Evolutionary conservation across 2,329 filamentous ascomycete genomes (phyloP).

Genomic region (Cladophialophora bantiana): DNA sequence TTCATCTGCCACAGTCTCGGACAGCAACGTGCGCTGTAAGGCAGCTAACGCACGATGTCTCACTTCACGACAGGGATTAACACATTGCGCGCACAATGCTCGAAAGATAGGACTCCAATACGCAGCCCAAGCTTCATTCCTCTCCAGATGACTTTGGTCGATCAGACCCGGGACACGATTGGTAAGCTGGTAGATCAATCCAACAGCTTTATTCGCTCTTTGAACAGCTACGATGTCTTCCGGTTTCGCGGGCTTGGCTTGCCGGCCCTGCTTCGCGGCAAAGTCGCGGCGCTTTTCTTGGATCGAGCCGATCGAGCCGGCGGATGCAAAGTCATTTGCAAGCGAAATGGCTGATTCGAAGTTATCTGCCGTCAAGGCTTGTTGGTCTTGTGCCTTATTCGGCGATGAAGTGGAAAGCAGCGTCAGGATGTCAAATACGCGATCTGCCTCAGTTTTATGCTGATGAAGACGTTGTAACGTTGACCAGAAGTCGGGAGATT

Average conservation of each 20-base stretch:
- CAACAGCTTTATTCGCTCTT: conserved; percentile 80
- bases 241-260: conserved; percentile 35
- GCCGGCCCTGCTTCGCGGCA: conserved; percentile 38
- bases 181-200: conserved; percentile 82
- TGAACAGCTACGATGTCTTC: conserved; percentile 75
- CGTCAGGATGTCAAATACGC: conserved; percentile 88
- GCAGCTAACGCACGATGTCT: conserved; percentile 86
- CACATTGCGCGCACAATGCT: conserved; percentile 85
- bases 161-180: conserved; percentile 84
- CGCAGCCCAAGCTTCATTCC: conserved; percentile 90
- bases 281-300: conserved; percentile 41
- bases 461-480: conserved; percentile 78
- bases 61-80: conserved; percentile 92
- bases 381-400: conserved; percentile 57
- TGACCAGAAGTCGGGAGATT: conserved; percentile 96
- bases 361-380: conserved; percentile 91
- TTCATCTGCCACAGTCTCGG: conserved; percentile 69
- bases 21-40: conserved; percentile 84
- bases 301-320: conserved; percentile 66
- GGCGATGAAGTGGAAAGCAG: conserved; percentile 67
- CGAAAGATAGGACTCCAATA: conserved; percentile 98
- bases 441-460: conserved; percentile 72
- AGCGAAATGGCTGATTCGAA: conserved; percentile 87
- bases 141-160: conserved; percentile 89
- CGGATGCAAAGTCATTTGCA: conserved; percentile 87